Base-by-base conservation (phyloP, 345 rosid genomes). In the Sapria himalayana region DNA sequence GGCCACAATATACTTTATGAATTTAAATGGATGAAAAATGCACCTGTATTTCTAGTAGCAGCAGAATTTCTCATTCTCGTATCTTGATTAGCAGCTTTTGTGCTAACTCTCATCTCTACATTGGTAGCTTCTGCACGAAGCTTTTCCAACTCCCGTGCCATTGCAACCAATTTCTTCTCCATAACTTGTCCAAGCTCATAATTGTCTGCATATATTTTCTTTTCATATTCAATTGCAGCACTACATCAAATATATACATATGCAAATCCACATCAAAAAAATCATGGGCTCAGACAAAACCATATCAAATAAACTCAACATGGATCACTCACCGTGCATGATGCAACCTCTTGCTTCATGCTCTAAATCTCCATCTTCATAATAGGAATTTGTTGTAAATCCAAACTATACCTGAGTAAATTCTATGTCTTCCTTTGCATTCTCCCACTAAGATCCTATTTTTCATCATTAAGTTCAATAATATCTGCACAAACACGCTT, bases 131-230 rank as follows among this genome's bases (percentile, higher is more conserved):
- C 98, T 15, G 98, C 84, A 25, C 78, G 70, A 51, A 89, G 98
- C 57, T 89, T 89, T 66, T 89, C 94, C 65, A 89, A 24, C 52
- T 89, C 98, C 19, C 93, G 65, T 51, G 93, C 85, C 93, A 89
- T 89, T 45, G 82, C 65, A 46, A 89, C 57, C 74, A 89, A 57
- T 34, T 89, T 89, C 33, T 76, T 78, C 74, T 79, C 93, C 94
- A 89, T 89, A 34, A 57, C 66, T 56, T 76, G 75, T 18, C 93
- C 94, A 49, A 78, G 94, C 51, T 89, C 98, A 42, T 76, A 89
- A 50, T 82, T 89, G 23, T 89, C 94, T 0, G 98, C 94, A 48
- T 76, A 82, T 46, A 91, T 85, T 69, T 89, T 89, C 80, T 89
- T 89, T 67, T 89, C 98, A 60, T 67, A 65, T 52, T 82, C 93